phyloP scores from a whole-genome alignment of 306 rosid genomes.

The Purshia tridentata region DNA sequence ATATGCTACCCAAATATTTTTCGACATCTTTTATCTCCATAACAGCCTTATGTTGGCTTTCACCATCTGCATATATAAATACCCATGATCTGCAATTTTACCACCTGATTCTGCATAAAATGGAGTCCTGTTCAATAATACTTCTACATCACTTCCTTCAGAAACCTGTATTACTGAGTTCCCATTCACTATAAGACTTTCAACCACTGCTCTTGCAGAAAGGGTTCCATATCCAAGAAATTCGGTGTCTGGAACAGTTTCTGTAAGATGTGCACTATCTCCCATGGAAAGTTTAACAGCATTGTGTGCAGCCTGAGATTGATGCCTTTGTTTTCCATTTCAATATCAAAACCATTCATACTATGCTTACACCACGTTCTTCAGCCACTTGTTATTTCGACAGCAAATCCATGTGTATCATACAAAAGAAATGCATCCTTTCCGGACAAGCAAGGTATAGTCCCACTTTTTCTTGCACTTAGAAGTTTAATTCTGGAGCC shows the following conservation, averaged over 20 bases:
- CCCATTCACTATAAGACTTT: constrained; percentile 84
- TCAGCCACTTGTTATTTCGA: constrained; percentile 90
- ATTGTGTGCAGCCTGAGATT: constrained; percentile 95
- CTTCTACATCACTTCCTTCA: constrained; percentile 82
- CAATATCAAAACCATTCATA: constrained; percentile 74
- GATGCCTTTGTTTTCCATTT: constrained; percentile 97
- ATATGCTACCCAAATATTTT: constrained; percentile 76
- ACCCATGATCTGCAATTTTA: constrained; percentile 89
- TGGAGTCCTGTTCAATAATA: constrained; percentile 81
- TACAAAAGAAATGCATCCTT: constrained; percentile 92
- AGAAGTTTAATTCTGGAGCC: too few species aligned
- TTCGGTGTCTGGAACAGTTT: constrained; percentile 69
- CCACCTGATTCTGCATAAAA: constrained; percentile 99
- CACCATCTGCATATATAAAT: constrained; percentile 59
- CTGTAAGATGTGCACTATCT: constrained; percentile 58
- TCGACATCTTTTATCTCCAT: constrained; percentile 87
- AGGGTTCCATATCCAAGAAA: constrained; percentile 82
- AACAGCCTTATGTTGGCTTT: constrained; percentile 58
- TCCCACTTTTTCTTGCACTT: constrained; percentile 55
- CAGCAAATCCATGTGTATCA: constrained; percentile 85
- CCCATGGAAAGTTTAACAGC: constrained; percentile 72
- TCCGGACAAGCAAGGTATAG: constrained; percentile 71
- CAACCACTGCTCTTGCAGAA: constrained; percentile 69
- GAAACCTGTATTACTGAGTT: constrained; percentile 59
- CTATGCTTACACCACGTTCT: constrained; percentile 80